Evolutionary conservation across 805 yeast species (phyloP).

Genomic region (Candida krabiensis): DNA sequence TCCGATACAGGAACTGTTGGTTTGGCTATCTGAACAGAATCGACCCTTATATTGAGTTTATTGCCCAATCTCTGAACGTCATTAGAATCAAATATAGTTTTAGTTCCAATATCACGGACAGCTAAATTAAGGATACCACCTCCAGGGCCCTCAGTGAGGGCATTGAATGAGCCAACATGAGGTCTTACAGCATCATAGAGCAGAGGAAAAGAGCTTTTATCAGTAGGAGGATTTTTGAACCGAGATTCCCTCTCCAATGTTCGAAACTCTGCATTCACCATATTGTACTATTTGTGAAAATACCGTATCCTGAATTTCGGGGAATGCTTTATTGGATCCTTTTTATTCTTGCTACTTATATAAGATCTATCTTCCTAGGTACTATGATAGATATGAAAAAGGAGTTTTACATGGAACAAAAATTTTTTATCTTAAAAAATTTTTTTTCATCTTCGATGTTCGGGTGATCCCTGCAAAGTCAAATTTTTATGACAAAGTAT

Average conservation of each 20-base stretch:
- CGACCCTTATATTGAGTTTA: conserved; percentile 81
- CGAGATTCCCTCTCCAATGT: conserved; percentile 87
- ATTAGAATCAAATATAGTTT: conserved; percentile 79
- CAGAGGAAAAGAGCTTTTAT: conserved; percentile 76
- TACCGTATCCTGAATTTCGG: no score
- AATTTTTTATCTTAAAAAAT: no score
- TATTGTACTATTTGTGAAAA: no score
- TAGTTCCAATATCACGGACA: conserved; percentile 84
- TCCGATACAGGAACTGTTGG: conserved; percentile 75
- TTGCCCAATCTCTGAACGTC: conserved; percentile 76
- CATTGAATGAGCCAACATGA: conserved; percentile 95
- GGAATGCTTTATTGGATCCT: no score
- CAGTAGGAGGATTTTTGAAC: conserved; percentile 87
- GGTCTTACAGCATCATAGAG: conserved; percentile 90
- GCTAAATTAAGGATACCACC: conserved; percentile 86
- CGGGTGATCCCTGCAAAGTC: no score
- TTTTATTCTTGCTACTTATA: no score
- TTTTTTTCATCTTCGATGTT: no score
- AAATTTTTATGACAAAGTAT: no score
- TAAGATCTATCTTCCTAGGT: no score
- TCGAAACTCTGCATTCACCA: conserved; percentile 58
- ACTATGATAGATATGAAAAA: no score
- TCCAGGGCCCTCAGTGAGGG: conserved; percentile 82
- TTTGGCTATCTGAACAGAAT: conserved; percentile 80
- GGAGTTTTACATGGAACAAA: no score